Base-by-base conservation (phyloP, 345 rosid species). In the Arabis alpina region DNA sequence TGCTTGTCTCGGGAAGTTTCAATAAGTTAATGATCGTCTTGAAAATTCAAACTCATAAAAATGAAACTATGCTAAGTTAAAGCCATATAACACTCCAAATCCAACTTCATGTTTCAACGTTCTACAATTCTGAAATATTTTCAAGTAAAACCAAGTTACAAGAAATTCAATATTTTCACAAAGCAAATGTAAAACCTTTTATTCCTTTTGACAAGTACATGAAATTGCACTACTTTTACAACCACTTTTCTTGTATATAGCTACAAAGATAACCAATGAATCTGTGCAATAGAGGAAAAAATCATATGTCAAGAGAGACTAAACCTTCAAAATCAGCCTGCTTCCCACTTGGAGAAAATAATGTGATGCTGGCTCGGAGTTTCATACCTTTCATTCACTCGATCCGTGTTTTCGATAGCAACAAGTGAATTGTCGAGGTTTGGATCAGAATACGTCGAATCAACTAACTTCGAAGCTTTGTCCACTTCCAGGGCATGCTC, bases 291-390 rank as follows among this genome's bases (percentile, higher is more conserved):
- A 66, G 27, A 68, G 10, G 11, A 6, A 28, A 54, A 40, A 23
- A 27, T 0, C 44, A 37, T 54, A 47, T 36, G 59, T 13, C 39
- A 54, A 45, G 36, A 53, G 61, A 68, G 59, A 68, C 44, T 75
- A 51, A 52, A 67, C 50, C 61, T 45, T 62, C 59, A 53, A 77
- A 71, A 57, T 81, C 77, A 78, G 54, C 70, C 74, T 19, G 73
- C 81, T 48, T 80, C 84, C 79, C 79, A 74, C 63, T 82, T 74
- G 68, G 78, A 82, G 78, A 54, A 56, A 34, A 48, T 64, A 53
- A 65, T 72, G 19, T 75, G 78, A 47, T 64, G 73, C 19, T 60
- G 63, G 61, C 45, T 65, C 43, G 54, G 41, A 53, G 24, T 52
- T 58, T 53, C 53, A n/a, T 43, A 75, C 8, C 27, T 66, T 24